Percentiles rank a stretch among this genome's conserved stretches.
These are phyloP conservation scores for Aspergillus viridinutans DNA, from an alignment of 2,329 filamentous ascomycete species.

Conservation along the genomic window DNA sequence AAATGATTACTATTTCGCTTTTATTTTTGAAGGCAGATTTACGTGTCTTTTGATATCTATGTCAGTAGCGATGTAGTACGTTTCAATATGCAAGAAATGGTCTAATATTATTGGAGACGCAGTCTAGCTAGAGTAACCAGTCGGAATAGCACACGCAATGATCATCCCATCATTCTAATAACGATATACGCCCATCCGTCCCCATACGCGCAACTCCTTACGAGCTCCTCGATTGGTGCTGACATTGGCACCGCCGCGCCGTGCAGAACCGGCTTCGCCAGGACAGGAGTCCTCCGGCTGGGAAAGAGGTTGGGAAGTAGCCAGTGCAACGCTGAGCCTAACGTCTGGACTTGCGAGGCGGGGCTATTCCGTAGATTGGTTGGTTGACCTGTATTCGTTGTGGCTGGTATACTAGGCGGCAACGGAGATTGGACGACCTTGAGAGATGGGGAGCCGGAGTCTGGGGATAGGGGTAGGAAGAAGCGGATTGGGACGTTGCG, in stretches of 20 bases:
- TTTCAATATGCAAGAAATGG: no score
- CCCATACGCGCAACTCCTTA: constrained; percentile 76
- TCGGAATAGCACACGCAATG: neutral
- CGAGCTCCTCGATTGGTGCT: constrained; percentile 76
- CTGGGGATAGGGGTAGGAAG: constrained; percentile 70
- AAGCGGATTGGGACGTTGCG: constrained; percentile 82
- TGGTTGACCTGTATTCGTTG: constrained; percentile 22
- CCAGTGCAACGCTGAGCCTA: constrained; percentile 72
- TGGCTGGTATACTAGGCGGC: constrained; percentile 43
- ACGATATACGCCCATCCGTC: constrained; percentile 90
- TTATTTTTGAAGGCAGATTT: neutral
- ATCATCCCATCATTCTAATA: constrained; percentile 62
- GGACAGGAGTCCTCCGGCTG: constrained; percentile 74
- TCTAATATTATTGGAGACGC: neutral
- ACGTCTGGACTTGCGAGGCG: constrained; percentile 55
- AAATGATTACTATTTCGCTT: no score
- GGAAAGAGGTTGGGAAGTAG: constrained; percentile 81
- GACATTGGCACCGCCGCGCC: constrained; percentile 76
- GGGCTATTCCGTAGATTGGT: constrained; percentile 13
- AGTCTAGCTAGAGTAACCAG: neutral
- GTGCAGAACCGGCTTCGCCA: constrained; percentile 81
- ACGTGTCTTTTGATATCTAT: no score
- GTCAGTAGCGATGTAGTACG: no score
- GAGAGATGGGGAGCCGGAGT: constrained; percentile 46
- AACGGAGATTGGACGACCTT: constrained; percentile 74